Evolutionary conservation across 306 rosid genomes (phyloP).

Genomic region (Prosopis cineraria): DNA sequence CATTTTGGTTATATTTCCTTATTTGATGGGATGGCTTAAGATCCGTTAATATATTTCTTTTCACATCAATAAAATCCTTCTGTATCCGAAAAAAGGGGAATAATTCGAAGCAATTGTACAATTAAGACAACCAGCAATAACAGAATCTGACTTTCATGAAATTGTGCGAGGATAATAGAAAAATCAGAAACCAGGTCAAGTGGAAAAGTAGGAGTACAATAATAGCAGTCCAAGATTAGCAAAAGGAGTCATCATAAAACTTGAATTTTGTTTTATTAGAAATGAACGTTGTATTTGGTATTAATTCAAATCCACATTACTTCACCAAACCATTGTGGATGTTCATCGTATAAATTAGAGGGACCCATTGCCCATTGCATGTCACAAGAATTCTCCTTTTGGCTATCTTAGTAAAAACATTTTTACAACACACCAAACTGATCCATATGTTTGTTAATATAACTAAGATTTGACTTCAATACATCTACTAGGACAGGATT

Average conservation of each 20-base stretch:
- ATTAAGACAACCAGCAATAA: no score
- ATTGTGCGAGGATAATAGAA: not conserved
- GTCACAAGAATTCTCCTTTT: not conserved
- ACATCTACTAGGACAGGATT: not conserved
- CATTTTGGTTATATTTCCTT: no score
- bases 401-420: not conserved
- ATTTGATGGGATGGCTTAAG: no score
- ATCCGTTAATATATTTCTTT: no score
- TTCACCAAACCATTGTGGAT: not conserved
- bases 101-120: no score
- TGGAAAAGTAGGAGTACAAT: not conserved
- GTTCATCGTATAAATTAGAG: not conserved
- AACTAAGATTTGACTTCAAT: not conserved
- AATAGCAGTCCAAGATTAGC: not conserved
- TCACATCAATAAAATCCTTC: no score
- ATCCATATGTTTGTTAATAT: not conserved
- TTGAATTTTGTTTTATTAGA: not conserved
- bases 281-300: no score
- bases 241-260: not conserved
- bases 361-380: not conserved
- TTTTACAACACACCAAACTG: not conserved
- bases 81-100: no score
- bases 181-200: not conserved
- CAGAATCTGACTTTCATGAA: no score
- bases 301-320: not conserved